Evolutionary conservation across 2,329 filamentous ascomycete species (phyloP).

Genomic region (Sodiomyces alkalinus): DNA sequence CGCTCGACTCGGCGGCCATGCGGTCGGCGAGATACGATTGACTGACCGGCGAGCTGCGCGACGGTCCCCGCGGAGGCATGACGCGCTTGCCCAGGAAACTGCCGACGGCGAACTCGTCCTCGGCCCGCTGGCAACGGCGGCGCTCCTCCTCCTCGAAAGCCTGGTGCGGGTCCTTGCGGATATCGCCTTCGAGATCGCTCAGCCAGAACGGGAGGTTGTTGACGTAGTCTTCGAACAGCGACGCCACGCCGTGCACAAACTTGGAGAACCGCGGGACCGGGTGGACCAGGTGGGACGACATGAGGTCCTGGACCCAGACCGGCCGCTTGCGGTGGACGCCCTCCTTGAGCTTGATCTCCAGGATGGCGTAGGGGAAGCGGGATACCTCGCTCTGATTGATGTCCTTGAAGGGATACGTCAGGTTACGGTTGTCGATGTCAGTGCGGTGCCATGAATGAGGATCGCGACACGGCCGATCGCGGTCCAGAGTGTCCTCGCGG

Average conservation of each 20-base stretch:
- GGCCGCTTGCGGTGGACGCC: slow-evolving; percentile 54
- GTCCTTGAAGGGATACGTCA: slow-evolving; percentile 75
- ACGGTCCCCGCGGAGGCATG: slow-evolving; percentile 38
- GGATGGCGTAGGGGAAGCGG: slow-evolving; percentile 75
- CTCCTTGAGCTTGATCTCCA: slow-evolving; percentile 83
- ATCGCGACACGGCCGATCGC: slow-evolving; percentile 74
- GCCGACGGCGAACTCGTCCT: slow-evolving; percentile 80
- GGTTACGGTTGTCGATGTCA: slow-evolving; percentile 70
- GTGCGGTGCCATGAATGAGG: slow-evolving; percentile 78
- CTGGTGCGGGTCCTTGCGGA: slow-evolving; percentile 77
- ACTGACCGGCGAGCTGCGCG: slow-evolving; percentile 50
- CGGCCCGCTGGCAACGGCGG: slow-evolving; percentile 61
- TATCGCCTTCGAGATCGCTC: slow-evolving; percentile 79
- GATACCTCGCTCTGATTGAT: slow-evolving; percentile 86
- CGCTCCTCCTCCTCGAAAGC: slow-evolving; percentile 89
- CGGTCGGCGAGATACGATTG: slow-evolving; percentile 48
- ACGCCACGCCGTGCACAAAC: slow-evolving; percentile 85
- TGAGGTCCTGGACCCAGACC: slow-evolving; percentile 82
- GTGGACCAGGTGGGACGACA: slow-evolving; percentile 84
- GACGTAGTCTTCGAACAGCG: slow-evolving; percentile 88
- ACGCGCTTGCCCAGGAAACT: slow-evolving; percentile 57
- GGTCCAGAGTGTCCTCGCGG: slow-evolving; percentile 60
- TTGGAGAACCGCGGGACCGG: slow-evolving; percentile 86
- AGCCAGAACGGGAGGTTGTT: slow-evolving; percentile 97
- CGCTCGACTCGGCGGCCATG: slow-evolving; percentile 29